Base-by-base conservation (phyloP, 495 filamentous ascomycete genomes). In the Cercophora newfieldiana region DNA sequence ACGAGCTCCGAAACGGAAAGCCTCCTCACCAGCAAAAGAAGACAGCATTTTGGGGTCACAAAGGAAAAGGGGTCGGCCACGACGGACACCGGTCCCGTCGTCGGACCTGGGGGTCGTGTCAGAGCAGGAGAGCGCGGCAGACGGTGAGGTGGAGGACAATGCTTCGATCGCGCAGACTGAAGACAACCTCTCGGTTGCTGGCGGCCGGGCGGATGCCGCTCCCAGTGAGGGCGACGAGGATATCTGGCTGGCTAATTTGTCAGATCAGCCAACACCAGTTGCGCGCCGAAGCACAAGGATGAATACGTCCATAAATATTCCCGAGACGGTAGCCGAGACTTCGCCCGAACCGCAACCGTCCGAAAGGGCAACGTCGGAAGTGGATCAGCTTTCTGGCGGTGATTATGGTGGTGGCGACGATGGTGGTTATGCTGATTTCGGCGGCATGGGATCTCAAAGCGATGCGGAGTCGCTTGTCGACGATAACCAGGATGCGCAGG, bases 211-310 rank as follows among this genome's bases (percentile, higher is more conserved):
- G 12, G 44, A 29, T 49, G 25, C 25, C 24, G n/a, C 24, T 26
- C 60, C 48, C 22, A 22, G n/a, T 24, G 54, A 61, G 12, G 66
- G 56, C 31, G 74, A 72, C 25, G 71, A 75, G 0, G 77, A 79
- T 63, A 74, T 78, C 44, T 79, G 76, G 76, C 73, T 79, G 25
- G 68, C 67, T 1, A 72, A 67, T 3, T 24, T 75, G 16, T 72
- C 71, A 0, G 70, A 72, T 21, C 64, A 71, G 21, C 30, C 68
- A 3, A 74, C 71, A 10, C 76, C 76, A 1, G 63, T 54, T 18
- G 55, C 59, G 21, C 66, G 60, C 19, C 68, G 62, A 37, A 63
- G 57, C 25, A 47, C 62, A 33, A 22, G 54, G 24, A 63, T 21
- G 19, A 28, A 57, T 10, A 26, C 54, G 2, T 44, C 37, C 4